Percentiles rank a stretch among this genome's conserved stretches.
Conservation (phyloP, 257 asterid genomes). For the Echites panduratus region DNA sequence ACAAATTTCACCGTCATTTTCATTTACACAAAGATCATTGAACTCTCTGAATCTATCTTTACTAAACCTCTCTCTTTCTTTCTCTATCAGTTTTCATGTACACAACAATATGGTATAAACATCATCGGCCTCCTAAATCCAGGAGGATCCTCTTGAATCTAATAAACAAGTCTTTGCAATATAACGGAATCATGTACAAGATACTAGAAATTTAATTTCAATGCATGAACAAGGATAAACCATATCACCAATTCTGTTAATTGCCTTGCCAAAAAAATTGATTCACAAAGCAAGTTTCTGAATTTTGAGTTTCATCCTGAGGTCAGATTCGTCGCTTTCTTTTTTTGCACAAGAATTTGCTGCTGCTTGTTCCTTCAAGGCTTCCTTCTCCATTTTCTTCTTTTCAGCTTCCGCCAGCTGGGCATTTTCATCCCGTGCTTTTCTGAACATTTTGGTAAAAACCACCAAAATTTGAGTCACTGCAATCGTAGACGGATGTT, state of each 20-base stretch:
- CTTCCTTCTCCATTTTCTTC: slow-evolving; percentile 90
- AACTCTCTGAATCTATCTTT: neutral
- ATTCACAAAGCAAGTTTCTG: slow-evolving; percentile 36
- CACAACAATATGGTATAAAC: slow-evolving; percentile 8
- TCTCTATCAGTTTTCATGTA: slow-evolving; percentile 2
- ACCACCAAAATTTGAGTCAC: slow-evolving; percentile 83
- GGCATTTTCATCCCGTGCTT: slow-evolving; percentile 81
- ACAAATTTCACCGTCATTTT: too few species aligned
- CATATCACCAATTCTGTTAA: neutral
- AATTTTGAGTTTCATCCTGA: slow-evolving; percentile 39
- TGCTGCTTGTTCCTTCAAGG: slow-evolving; percentile 71
- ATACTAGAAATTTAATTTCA: neutral
- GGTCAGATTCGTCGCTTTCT: slow-evolving; percentile 62
- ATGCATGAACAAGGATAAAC: neutral
- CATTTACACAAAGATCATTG: neutral
- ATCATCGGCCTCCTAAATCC: neutral
- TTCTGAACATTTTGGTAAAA: slow-evolving; percentile 77
- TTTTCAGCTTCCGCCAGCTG: slow-evolving; percentile 84
- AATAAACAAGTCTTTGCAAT: neutral
- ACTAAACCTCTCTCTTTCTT: neutral
- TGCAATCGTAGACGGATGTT: slow-evolving; percentile 30
- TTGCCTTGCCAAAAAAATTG: slow-evolving; percentile 14
- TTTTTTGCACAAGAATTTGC: slow-evolving; percentile 65
- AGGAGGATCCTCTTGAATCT: slow-evolving; percentile 5
- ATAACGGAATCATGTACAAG: slow-evolving; percentile 8